Conservation (phyloP, 345 rosid species). For the Eucalyptus erythrocorys region DNA sequence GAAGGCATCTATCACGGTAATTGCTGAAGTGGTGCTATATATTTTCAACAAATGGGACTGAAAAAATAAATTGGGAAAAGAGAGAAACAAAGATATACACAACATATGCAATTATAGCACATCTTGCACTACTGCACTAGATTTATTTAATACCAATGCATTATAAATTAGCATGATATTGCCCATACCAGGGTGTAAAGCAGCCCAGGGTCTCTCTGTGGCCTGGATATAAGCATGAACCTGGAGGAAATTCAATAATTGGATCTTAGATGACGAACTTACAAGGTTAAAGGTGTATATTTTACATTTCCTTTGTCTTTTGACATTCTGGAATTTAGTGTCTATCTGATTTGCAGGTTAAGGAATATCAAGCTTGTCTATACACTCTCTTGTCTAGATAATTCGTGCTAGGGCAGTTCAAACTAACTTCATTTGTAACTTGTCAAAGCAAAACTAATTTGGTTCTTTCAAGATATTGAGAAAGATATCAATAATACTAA, state of each 20-base stretch:
- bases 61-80: background rate
- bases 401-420: background rate
- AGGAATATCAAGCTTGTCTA: background rate
- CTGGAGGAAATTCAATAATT: constrained; percentile 16
- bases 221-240: constrained; percentile 83
- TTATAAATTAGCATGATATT: background rate
- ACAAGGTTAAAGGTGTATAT: background rate
- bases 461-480: background rate
- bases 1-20: background rate
- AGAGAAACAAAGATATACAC: background rate
- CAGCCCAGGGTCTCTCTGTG: constrained; percentile 64
- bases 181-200: constrained; percentile 73
- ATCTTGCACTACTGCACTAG: background rate
- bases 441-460: background rate
- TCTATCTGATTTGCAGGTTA: background rate
- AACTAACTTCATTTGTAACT: background rate
- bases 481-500: background rate
- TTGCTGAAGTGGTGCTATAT: background rate
- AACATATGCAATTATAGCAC: background rate
- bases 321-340: background rate
- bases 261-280: background rate
- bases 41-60: background rate
- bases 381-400: background rate
- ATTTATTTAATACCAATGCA: background rate
- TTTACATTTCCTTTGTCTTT: background rate